Percentiles rank a stretch among this genome's conserved stretches.
Evolutionary conservation across 371 early-diverging fungal genomes (phyloP).

Genomic region (Cokeromyces recurvatus): DNA sequence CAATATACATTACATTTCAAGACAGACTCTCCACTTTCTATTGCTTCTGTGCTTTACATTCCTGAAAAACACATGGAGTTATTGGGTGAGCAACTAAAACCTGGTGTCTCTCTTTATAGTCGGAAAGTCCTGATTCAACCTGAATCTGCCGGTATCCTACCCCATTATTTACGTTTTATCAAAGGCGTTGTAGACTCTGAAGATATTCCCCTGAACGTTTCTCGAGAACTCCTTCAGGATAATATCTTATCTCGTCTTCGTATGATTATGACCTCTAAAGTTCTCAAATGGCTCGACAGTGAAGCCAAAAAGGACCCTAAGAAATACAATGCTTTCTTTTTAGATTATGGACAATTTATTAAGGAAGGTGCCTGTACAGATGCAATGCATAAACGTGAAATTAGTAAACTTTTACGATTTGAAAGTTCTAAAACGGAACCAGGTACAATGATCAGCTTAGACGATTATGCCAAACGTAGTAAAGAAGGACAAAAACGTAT

Average conservation of each 20-base stretch:
- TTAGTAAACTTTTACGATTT: slow-evolving; percentile 86
- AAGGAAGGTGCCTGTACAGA: slow-evolving; percentile 94
- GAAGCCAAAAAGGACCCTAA: slow-evolving; percentile 67
- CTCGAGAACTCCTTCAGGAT: slow-evolving; percentile 95
- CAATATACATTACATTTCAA: slow-evolving; percentile 71
- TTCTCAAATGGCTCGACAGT: slow-evolving; percentile 72
- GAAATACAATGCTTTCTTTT: slow-evolving; percentile 80
- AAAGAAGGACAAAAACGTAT: slow-evolving; percentile 88
- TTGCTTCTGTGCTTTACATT: slow-evolving; percentile 68
- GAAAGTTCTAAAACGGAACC: slow-evolving; percentile 62
- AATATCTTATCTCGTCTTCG: slow-evolving; percentile 70
- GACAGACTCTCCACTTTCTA: slow-evolving; percentile 77
- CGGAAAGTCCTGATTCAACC: slow-evolving; percentile 80
- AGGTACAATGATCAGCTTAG: slow-evolving; percentile 65
- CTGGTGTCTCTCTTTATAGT: slow-evolving; percentile 76
- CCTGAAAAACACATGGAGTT: slow-evolving; percentile 71
- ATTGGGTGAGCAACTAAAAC: slow-evolving; percentile 60
- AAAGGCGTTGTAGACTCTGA: slow-evolving; percentile 95
- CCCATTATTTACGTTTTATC: slow-evolving; percentile 75
- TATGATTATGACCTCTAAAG: slow-evolving; percentile 65
- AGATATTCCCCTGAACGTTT: slow-evolving; percentile 97
- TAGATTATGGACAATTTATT: slow-evolving; percentile 75
- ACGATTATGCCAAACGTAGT: slow-evolving; percentile 87
- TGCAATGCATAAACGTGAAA: slow-evolving; percentile 60
- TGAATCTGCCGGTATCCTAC: slow-evolving; percentile 70